Evolutionary conservation across 306 rosid genomes (phyloP), one percentile per base, ranked within the genome.

Genomic region (Morella rubra): DNA sequence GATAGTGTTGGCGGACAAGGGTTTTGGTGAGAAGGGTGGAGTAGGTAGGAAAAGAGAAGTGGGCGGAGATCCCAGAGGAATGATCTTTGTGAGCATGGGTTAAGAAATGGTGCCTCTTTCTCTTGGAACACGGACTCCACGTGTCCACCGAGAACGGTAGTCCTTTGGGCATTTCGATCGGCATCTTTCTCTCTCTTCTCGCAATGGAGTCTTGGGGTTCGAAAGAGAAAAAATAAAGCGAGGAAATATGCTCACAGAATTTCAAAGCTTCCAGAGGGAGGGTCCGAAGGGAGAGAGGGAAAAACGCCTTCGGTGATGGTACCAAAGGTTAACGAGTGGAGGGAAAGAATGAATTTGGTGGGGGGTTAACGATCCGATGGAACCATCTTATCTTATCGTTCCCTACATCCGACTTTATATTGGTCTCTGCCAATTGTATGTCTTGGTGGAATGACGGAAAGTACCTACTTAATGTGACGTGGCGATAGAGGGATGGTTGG

Each of bases 71-170:
- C 12, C 84, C 86, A 44, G 76, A n/a, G 14, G 91, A 80, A 76
- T 93, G 95, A 59, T 93, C 98, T 75, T 75, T 84, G 86, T 90
- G 98, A 20, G 98, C 96, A 77, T 93, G 98, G 18, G 91, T 89
- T 4, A 93, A 83, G 86, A 93, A 93, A 80, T 86, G 93, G 71
- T 89, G 85, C 18, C 93, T 68, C 85, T 93, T 93, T 16, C 51
- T 68, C 76, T 37, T 83, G 18, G 98, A 89, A 0, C 83, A 77
- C 13, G 75, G 73, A 71, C 68, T 79, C 95, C 98, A 91, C 65
- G 98, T 89, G 73, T 93, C 98, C n/a, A 90, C 93, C 0, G 94
- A 90, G 86, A 93, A 93, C 1, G 98, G 94, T 20, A 93, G 62
- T 3, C 96, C 97, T 50, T 73, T 81, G 13, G 93, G 98, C 93